Percentiles rank a stretch among this genome's conserved stretches.
Conservation (phyloP, 257 asterid genomes). For the Fraxinus cuspidata region DNA sequence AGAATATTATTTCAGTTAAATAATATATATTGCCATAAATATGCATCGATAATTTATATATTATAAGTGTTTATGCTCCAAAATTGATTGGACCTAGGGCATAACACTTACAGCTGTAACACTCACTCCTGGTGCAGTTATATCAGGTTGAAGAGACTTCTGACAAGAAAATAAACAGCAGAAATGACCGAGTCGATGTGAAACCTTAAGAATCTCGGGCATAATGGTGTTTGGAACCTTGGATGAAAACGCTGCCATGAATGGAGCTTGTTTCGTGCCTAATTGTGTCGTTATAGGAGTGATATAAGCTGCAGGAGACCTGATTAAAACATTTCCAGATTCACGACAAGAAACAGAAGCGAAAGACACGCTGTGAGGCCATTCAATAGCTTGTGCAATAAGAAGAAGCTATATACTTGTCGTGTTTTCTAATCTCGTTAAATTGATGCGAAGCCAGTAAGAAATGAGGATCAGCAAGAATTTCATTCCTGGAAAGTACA, state of each 20-base stretch:
- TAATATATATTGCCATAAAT: no score
- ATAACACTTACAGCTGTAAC: constrained; percentile 63
- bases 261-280: constrained; percentile 78
- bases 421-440: constrained; percentile 49
- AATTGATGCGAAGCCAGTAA: constrained; percentile 71
- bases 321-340: constrained; percentile 15
- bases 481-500: constrained; percentile 65
- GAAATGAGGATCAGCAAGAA: constrained; percentile 81
- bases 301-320: constrained; percentile 63
- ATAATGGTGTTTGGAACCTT: constrained; percentile 64
- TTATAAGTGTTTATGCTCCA: no score
- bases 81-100: no score
- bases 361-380: not conserved
- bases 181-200: constrained; percentile 10
- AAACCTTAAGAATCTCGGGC: constrained; percentile 80
- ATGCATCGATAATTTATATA: no score
- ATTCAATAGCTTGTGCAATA: not conserved
- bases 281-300: constrained; percentile 53
- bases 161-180: not conserved
- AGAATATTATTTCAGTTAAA: no score
- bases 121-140: constrained; percentile 94
- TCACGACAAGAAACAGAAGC: constrained; percentile 8
- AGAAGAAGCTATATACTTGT: not conserved
- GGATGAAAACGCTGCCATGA: constrained; percentile 92
- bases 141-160: constrained; percentile 65